A percentile compares a stretch with the other conserved stretches of the same genome.
phyloP scores from a whole-genome alignment of 768 basidiomycete species.

The Coprinellus aureogranulatus region DNA sequence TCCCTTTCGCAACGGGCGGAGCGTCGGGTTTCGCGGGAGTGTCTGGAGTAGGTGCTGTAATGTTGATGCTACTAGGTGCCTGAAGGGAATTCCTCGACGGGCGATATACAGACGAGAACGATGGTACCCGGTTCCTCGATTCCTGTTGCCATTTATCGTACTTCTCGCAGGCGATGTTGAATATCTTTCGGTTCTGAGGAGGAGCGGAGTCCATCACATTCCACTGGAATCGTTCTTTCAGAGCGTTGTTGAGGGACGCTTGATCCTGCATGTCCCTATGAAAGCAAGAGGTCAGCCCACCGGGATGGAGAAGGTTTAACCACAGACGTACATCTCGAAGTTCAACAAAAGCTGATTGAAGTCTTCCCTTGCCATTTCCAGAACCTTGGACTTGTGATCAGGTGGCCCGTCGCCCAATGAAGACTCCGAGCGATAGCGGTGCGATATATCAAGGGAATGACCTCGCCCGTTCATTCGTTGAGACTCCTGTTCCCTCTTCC shows the following conservation, averaged over 20 bases:
- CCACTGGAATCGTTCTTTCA: constrained; percentile 54
- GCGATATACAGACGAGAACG: not conserved
- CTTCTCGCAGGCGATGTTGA: constrained; percentile 54
- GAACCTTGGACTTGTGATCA: constrained; percentile 2
- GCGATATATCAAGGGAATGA: constrained; percentile 13
- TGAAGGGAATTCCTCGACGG: constrained; percentile 15
- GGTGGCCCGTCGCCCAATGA: not conserved
- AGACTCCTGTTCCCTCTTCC: constrained; percentile 10
- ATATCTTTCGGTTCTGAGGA: constrained; percentile 52
- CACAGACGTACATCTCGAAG: constrained; percentile 57
- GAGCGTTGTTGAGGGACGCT: constrained; percentile 42
- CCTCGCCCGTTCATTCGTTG: constrained; percentile 1
- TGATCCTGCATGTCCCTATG: constrained; percentile 66
- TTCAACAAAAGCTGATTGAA: constrained; percentile 57
- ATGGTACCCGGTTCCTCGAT: constrained; percentile 3
- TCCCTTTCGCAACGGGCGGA: constrained; percentile 10
- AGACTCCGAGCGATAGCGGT: not conserved
- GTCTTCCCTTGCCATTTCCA: constrained; percentile 53
- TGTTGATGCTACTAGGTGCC: constrained; percentile 7
- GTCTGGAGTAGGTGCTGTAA: constrained; percentile 10
- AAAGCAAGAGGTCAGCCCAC: constrained; percentile 5
- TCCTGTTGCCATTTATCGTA: constrained; percentile 52
- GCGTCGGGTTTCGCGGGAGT: constrained; percentile 2
- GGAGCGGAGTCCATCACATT: constrained; percentile 34
- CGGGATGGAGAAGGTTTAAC: not conserved